These are phyloP conservation scores for Aspergillus cejpii DNA, from an alignment of 2,329 filamentous ascomycete species.

Conservation along the genomic window DNA sequence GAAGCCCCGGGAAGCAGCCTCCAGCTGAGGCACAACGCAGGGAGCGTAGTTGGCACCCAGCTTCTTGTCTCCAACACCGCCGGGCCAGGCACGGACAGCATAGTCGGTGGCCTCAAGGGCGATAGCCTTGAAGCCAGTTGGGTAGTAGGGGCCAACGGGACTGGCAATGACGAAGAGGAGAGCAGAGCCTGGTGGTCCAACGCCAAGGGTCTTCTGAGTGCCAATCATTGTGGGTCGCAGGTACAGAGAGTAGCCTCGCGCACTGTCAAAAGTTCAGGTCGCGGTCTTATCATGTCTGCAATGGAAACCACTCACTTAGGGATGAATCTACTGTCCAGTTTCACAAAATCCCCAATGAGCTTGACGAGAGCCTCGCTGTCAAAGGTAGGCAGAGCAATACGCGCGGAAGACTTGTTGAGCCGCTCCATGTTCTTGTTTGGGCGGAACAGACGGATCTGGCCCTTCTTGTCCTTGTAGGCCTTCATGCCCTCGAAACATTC, in stretches of 20 bases:
- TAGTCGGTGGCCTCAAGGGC: slow-evolving; percentile 94
- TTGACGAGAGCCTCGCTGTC: slow-evolving; percentile 66
- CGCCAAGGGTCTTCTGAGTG: slow-evolving; percentile 87
- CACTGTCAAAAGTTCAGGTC: slow-evolving; percentile 27
- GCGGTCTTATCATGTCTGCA: background rate
- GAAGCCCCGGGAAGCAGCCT: slow-evolving; percentile 84
- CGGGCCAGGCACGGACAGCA: slow-evolving; percentile 94
- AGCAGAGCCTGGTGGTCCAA: slow-evolving; percentile 84
- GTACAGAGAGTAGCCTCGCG: slow-evolving; percentile 86
- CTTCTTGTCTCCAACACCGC: slow-evolving; percentile 96
- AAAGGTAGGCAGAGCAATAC: slow-evolving; percentile 90
- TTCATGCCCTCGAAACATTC: slow-evolving; percentile 99
- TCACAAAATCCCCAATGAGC: slow-evolving; percentile 71
- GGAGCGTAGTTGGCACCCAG: slow-evolving; percentile 99
- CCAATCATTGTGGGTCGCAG: slow-evolving; percentile 95
- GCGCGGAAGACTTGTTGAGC: slow-evolving; percentile 81
- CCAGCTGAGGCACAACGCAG: slow-evolving; percentile 90
- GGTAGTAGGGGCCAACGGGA: slow-evolving; percentile 95
- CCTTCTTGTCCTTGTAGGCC: slow-evolving; percentile 83
- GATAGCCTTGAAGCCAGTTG: slow-evolving; percentile 95
- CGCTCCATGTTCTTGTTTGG: slow-evolving; percentile 95
- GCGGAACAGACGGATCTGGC: slow-evolving; percentile 78
- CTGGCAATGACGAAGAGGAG: slow-evolving; percentile 93
- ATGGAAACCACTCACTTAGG: slow-evolving; percentile 52
- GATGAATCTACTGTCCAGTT: slow-evolving; percentile 83